phyloP scores from a whole-genome alignment of 1,139 yeast genomes.

The Debaryomyces coudertii region DNA sequence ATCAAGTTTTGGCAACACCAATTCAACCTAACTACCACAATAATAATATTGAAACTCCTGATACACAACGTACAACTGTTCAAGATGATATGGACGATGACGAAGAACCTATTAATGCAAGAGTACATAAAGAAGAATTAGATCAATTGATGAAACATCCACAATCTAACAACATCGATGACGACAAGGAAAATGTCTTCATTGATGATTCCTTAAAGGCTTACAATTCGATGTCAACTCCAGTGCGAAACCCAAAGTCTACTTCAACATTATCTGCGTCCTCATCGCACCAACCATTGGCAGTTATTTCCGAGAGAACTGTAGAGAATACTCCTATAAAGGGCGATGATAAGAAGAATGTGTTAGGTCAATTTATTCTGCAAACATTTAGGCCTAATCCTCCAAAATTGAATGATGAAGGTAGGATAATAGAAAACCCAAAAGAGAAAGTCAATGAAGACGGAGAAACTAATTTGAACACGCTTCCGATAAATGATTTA shows the following conservation, averaged over 20 bases:
- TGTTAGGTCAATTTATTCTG: slow-evolving; percentile 11
- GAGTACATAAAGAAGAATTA: slow-evolving; percentile 39
- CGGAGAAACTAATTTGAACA: slow-evolving; percentile 11
- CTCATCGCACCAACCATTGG: slow-evolving; percentile 34
- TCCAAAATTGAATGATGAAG: slow-evolving; percentile 38
- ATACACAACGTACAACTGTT: slow-evolving; percentile 50
- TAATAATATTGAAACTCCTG: slow-evolving; percentile 44
- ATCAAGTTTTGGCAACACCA: slow-evolving; percentile 39
- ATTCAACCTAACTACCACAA: slow-evolving; percentile 31
- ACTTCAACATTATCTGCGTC: slow-evolving; percentile 15
- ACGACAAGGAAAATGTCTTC: slow-evolving; percentile 49
- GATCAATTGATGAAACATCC: slow-evolving; percentile 28
- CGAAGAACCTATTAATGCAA: slow-evolving; percentile 27
- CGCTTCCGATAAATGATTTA: slow-evolving; percentile 36
- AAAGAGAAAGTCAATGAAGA: slow-evolving; percentile 12
- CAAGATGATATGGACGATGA: slow-evolving; percentile 44
- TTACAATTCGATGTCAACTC: slow-evolving; percentile 37
- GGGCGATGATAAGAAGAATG: slow-evolving; percentile 18
- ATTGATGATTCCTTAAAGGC: slow-evolving; percentile 33
- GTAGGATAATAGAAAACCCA: slow-evolving; percentile 24
- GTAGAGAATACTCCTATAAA: slow-evolving; percentile 35
- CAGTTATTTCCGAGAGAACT: slow-evolving; percentile 43
- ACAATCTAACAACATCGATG: slow-evolving; percentile 24
- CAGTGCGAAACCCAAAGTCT: slow-evolving; percentile 23
- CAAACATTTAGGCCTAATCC: slow-evolving; percentile 35